Evolutionary conservation across 345 rosid species (phyloP), one percentile per base, ranked within the genome.

Genomic region (Arabis alpina): DNA sequence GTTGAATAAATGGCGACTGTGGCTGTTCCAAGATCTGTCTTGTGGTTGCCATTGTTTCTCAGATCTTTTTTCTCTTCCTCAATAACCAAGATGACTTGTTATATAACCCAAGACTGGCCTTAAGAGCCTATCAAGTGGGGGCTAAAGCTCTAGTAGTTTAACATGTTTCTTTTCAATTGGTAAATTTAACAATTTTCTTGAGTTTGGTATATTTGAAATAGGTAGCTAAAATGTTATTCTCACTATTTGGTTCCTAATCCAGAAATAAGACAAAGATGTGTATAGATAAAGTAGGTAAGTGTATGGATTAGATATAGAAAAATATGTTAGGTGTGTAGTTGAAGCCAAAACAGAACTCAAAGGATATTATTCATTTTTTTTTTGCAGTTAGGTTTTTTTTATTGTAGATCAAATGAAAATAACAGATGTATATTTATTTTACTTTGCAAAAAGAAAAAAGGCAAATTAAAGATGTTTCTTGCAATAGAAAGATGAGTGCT

Each of bases 1-100:
- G 79, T 43, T 82, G 90, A 61, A 82, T 75, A 62, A 82, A 80
- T 19, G 82, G 72, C 2, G 81, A 79, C 32, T 87, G 86, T 32
- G 75, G 79, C 14, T 70, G 79, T 47, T 85, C 84, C 72, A 75
- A 66, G 43, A 69, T 68, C 69, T 82, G 87, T 64, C 80, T 82
- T 64, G 82, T 77, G 49, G 88, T 80, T 13, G 84, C 71, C 90
- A 86, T 84, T 62, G 66, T 61, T 54, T 76, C 52, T 52, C 24
- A 37, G 56, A 23, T 3, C 48, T 37, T 64, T 58, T 15, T 43
- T 28, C 51, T 54, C 14, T 44, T 55, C 76, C 54, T 45, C 40
- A 12, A 19, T 16, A 36, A 8, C 28, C 32, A 49, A 70, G 61
- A 70, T 70, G 62, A 50, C 74, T 76, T 69, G 61, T 69, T 69